These are phyloP conservation scores for Candida sp. DNA, from an alignment of 1,139 yeast species.

Conservation along the genomic window DNA sequence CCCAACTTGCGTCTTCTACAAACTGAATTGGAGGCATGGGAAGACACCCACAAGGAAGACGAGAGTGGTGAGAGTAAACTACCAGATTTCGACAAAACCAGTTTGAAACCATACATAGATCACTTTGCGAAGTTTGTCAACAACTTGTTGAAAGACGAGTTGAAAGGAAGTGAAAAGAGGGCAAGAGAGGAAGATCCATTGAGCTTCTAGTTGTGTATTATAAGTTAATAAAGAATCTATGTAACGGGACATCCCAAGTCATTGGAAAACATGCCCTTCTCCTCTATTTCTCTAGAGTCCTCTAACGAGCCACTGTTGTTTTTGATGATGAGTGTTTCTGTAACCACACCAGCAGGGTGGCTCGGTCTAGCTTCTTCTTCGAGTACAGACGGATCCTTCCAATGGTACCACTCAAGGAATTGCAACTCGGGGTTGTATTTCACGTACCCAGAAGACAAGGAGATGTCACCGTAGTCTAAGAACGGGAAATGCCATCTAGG, in stretches of 20 bases:
- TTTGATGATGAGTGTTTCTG: conserved; percentile 41
- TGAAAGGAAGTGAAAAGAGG: conserved; percentile 47
- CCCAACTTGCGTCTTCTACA: conserved; percentile 75
- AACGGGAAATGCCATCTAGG: conserved; percentile 73
- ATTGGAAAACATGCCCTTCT: conserved; percentile 15
- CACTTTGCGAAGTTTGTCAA: conserved; percentile 69
- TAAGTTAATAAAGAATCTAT: conserved; percentile 8
- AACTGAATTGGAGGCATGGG: conserved; percentile 53
- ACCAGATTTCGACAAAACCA: conserved; percentile 65
- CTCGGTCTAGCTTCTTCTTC: conserved; percentile 9
- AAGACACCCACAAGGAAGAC: conserved; percentile 26
- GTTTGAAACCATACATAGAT: conserved; percentile 74
- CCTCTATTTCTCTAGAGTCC: conserved; percentile 25
- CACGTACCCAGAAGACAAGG: conserved; percentile 59
- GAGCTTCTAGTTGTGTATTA: conserved; percentile 1
- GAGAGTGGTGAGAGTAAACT: conserved; percentile 17
- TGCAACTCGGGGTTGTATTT: conserved; percentile 54
- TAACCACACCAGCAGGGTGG: conserved; percentile 11
- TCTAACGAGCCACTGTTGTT: conserved; percentile 44
- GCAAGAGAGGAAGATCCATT: conserved; percentile 33
- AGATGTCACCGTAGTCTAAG: conserved; percentile 47
- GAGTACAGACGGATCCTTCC: conserved; percentile 12
- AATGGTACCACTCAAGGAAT: conserved; percentile 75
- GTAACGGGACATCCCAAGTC: conserved; percentile 23
- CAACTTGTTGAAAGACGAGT: conserved; percentile 59